phyloP scores from a whole-genome alignment of 345 rosid genomes.

The Geranium rotundifolium region DNA sequence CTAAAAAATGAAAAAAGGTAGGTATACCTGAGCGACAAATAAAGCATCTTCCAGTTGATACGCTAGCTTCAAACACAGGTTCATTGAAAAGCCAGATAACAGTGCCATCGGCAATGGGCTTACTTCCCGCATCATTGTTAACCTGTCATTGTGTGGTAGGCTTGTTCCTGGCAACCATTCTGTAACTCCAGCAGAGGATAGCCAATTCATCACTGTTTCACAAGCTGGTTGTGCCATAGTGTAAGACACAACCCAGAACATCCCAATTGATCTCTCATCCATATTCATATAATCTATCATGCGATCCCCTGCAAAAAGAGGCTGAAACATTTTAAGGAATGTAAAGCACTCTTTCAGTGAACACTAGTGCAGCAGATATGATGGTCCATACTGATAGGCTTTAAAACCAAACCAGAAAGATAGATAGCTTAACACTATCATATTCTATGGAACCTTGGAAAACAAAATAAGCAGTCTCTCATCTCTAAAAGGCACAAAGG shows the following conservation, averaged over 20 bases:
- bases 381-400: background rate
- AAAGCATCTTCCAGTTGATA: constrained; percentile 76
- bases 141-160: constrained; percentile 63
- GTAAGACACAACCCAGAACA: constrained; percentile 98
- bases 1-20: constrained; percentile 2
- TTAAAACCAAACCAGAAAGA: no score
- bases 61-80: constrained; percentile 69
- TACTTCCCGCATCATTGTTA: constrained; percentile 81
- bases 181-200: constrained; percentile 63
- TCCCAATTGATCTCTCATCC: constrained; percentile 93
- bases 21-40: constrained; percentile 72
- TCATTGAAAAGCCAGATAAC: constrained; percentile 80
- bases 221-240: constrained; percentile 94
- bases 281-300: constrained; percentile 90
- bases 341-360: no score
- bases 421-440: background rate
- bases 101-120: constrained; percentile 86
- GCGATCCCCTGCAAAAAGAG: constrained; percentile 57
- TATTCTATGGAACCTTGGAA: background rate
- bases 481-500: background rate
- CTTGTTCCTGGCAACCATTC: constrained; percentile 53
- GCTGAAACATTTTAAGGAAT: background rate
- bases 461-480: background rate
- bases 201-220: constrained; percentile 76
- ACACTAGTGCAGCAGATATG: background rate